Evolutionary conservation across 768 basidiomycete species (phyloP), one percentile per base, ranked within the genome.

Genomic region (Lactarius sp.): DNA sequence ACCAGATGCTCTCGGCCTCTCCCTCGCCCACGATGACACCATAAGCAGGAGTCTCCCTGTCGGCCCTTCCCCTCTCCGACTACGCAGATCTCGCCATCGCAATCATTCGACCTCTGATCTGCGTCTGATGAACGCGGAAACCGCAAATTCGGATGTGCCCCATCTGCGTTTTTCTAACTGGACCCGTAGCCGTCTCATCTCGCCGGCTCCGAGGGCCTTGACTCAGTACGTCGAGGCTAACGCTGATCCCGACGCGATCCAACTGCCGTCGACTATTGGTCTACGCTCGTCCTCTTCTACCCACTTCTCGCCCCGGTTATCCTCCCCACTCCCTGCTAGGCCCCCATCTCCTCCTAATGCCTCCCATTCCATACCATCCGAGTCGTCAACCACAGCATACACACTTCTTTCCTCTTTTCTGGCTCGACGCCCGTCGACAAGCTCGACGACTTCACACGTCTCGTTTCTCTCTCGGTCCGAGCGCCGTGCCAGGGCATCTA

Each of bases 251-350:
- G 75, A 78, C n/a, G 68, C 75, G 8, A 83, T 92, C 52, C 69
- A 77, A 12, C 73, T 92, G 1, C 90, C 90, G 6, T 85, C 87
- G 7, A 92, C 90, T 0, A 76, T 90, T 46, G 90, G 90, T 22
- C 69, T 88, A 2, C 83, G 86, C 51, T 65, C 72, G 0, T 20
- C 69, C 2, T 22, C 59, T 52, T 69, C 31, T 61, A 66, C 57
- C 49, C 67, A 37, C 69, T 50, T 55, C 69, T 64, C 39, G 69
- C 68, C 33, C 63, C 69, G 22, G 57, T 69, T 12, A 65, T 68
- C 13, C 42, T 65, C 27, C 47, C 66, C 42, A 52, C 62, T 52
- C 33, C 46, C 57, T 41, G 27, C 41, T 34, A 49, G 22, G 49
- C 56, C 33, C n/a, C 18, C 49, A 18, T 44, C 34, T 36, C 16